Evolutionary conservation across 2,329 filamentous ascomycete species (phyloP).

Genomic region (Exserohilum rostratum): DNA sequence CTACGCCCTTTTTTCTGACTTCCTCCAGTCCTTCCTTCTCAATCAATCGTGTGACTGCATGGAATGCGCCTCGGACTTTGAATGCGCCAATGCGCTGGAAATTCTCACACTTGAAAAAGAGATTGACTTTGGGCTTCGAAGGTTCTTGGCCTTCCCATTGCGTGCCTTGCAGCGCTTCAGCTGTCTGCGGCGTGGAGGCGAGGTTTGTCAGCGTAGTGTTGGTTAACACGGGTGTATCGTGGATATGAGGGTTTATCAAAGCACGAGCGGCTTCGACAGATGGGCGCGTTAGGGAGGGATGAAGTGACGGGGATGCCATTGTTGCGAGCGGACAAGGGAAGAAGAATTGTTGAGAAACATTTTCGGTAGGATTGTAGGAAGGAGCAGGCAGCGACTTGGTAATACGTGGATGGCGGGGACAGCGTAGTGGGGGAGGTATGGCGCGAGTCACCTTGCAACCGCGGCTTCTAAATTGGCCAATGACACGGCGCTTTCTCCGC

Average conservation of each 20-base stretch:
- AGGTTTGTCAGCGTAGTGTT: slow-evolving; percentile 75
- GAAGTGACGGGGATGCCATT: slow-evolving; percentile 27
- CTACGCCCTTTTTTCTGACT: slow-evolving; percentile 69
- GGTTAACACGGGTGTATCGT: slow-evolving; percentile 83
- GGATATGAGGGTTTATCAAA: slow-evolving; percentile 76
- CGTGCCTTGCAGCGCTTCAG: slow-evolving; percentile 61
- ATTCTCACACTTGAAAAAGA: slow-evolving; percentile 98
- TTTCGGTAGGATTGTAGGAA: background rate
- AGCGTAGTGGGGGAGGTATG: background rate
- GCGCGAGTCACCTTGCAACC: background rate
- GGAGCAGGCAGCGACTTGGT: background rate
- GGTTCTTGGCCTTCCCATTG: slow-evolving; percentile 63
- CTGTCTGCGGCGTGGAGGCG: slow-evolving; percentile 72
- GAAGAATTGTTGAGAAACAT: slow-evolving; percentile 7
- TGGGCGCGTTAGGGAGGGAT: slow-evolving; percentile 68
- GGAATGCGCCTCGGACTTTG: slow-evolving; percentile 89
- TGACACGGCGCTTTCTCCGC: background rate
- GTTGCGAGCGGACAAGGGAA: background rate
- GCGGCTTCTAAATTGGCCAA: background rate
- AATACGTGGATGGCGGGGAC: background rate
- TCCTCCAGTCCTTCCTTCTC: slow-evolving; percentile 56
- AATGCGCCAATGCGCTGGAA: slow-evolving; percentile 89
- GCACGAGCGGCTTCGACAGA: slow-evolving; percentile 75
- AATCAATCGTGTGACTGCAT: slow-evolving; percentile 76
- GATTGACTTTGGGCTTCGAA: slow-evolving; percentile 68